These are phyloP conservation scores for Asterochloris sp. DNA, from an alignment of 139 green algal genomes.

Conservation along the genomic window DNA sequence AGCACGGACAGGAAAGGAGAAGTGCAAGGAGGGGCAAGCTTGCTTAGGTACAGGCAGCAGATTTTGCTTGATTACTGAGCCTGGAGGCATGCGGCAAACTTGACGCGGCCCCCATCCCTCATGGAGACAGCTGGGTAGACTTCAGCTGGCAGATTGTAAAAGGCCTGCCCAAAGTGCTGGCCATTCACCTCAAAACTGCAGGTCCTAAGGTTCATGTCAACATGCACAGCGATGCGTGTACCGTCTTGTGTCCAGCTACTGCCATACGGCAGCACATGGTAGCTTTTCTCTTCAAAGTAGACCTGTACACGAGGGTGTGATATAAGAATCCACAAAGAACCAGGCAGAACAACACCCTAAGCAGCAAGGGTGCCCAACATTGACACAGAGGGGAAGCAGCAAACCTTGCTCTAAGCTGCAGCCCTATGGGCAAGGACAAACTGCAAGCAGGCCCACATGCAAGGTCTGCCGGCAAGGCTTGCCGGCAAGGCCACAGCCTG, in stretches of 20 bases:
- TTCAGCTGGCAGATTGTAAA: not conserved
- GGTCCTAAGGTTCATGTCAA: slow-evolving; percentile 4
- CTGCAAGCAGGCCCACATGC: no score
- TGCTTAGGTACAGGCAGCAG: no score
- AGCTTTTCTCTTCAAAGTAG: not conserved
- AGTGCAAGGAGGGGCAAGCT: no score
- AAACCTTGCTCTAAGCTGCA: not conserved
- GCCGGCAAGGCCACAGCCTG: no score
- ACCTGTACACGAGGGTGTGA: not conserved
- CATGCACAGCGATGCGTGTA: not conserved
- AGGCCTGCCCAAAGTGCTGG: not conserved
- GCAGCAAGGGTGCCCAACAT: not conserved
- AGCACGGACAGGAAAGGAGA: no score
- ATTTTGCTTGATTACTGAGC: not conserved
- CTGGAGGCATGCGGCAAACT: slow-evolving; percentile 1
- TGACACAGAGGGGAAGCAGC: not conserved
- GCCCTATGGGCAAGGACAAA: no score
- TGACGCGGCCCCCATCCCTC: slow-evolving; percentile 5
- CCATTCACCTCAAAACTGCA: slow-evolving; percentile 13
- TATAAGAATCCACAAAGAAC: no score
- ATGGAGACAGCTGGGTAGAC: slow-evolving; percentile 10
- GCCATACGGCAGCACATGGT: slow-evolving; percentile 3
- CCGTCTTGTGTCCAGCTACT: not conserved
- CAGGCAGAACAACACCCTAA: not conserved
- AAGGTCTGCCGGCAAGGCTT: no score